Evolutionary conservation across 176 grass and related monocot species (phyloP).

Genomic region (Oryza meridionalis): DNA sequence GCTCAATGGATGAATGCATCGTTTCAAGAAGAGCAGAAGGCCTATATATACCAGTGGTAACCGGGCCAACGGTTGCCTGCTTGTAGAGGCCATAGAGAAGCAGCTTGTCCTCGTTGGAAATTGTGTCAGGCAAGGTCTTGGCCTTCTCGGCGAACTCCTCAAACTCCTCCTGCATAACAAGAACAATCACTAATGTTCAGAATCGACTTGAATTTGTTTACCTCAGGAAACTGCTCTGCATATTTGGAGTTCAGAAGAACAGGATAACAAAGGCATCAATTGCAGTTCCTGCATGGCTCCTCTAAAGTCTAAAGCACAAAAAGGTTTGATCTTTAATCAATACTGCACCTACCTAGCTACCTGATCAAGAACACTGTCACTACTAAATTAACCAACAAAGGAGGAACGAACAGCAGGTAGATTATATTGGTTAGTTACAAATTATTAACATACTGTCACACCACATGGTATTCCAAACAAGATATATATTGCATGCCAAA

Average conservation of each 20-base stretch:
- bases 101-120: constrained; percentile 59
- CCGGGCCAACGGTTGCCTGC: constrained; percentile 66
- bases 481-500: not conserved
- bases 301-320: constrained; percentile 3
- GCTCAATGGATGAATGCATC: not conserved
- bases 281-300: not conserved
- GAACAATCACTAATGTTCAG: not conserved
- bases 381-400: not conserved
- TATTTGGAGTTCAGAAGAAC: not conserved
- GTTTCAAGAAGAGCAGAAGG: constrained; percentile 7
- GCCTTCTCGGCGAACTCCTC: constrained; percentile 72
- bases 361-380: not conserved
- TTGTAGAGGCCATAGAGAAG: constrained; percentile 79
- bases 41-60: constrained; percentile 54
- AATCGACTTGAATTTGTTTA: not conserved
- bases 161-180: constrained; percentile 61
- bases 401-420: not conserved
- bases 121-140: constrained; percentile 64
- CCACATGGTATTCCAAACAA: not conserved
- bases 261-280: not conserved
- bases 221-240: not conserved
- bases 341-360: not conserved
- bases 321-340: not conserved
- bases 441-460: not conserved
- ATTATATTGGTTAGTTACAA: not conserved